A percentile compares a stretch with the other conserved stretches of the same genome.
These are phyloP conservation scores for Jaenimonas drosophilae DNA, from an alignment of 208 protist genomes.

Conservation along the genomic window DNA sequence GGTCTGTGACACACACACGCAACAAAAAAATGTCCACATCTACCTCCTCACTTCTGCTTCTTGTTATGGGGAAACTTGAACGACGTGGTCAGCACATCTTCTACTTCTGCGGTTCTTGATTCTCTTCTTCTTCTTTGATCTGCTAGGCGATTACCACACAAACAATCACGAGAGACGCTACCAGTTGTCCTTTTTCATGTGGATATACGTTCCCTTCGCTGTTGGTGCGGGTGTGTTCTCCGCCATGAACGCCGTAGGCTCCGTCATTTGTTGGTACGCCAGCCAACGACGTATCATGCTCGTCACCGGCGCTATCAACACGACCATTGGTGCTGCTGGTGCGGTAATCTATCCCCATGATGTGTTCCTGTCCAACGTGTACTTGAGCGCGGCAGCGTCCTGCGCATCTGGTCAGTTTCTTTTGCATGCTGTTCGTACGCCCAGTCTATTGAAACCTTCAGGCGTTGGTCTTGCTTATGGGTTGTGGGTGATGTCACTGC, in stretches of 20 bases:
- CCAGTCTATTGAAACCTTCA: constrained; percentile 20
- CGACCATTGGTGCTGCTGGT: constrained; percentile 29
- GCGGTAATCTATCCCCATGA: constrained; percentile 38
- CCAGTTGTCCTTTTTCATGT: constrained; percentile 4
- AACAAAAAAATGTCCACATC: no score
- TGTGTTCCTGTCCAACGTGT: constrained; percentile 43
- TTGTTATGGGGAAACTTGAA: no score
- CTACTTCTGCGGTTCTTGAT: no score
- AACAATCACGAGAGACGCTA: constrained; percentile 6
- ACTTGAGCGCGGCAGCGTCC: constrained; percentile 27
- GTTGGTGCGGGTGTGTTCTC: constrained; percentile 43
- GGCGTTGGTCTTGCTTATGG: constrained; percentile 27
- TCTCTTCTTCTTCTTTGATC: constrained; percentile 6
- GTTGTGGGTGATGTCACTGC: constrained; percentile 31
- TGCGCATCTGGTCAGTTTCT: constrained; percentile 53
- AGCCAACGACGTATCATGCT: constrained; percentile 56
- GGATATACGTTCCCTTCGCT: constrained; percentile 50
- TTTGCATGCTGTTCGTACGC: constrained; percentile 52
- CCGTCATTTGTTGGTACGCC: constrained; percentile 44
- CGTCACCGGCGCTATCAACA: constrained; percentile 56
- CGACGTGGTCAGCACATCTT: no score
- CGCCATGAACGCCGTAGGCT: constrained; percentile 44
- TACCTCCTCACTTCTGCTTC: no score
- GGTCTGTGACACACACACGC: no score
- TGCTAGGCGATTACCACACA: background rate